Conservation (phyloP, 2,329 filamentous ascomycete species). For the Harringtonia aguacate region DNA sequence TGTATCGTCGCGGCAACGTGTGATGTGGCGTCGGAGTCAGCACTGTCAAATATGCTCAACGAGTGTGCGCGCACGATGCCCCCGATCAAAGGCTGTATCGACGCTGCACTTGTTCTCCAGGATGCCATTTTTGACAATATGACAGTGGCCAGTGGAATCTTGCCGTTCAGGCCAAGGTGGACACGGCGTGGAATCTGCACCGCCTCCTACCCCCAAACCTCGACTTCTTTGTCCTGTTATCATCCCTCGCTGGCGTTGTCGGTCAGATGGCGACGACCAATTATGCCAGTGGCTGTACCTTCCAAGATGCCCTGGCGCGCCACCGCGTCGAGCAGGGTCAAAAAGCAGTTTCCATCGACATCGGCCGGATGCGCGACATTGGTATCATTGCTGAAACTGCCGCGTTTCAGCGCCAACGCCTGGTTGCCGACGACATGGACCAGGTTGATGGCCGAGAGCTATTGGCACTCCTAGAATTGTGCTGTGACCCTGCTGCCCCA, state of each 20-base stretch:
- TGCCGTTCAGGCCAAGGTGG: constrained; percentile 9
- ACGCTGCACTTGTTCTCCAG: constrained; percentile 29
- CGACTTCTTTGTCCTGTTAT: constrained; percentile 30
- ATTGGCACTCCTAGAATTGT: no score
- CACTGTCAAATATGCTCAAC: background rate
- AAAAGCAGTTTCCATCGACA: constrained; percentile 11
- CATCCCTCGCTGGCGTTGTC: constrained; percentile 24
- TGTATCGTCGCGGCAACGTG: background rate
- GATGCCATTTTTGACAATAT: constrained; percentile 7
- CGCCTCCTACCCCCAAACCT: constrained; percentile 1
- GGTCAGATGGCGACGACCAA: constrained; percentile 26
- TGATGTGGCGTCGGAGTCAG: background rate
- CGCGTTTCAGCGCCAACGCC: no score
- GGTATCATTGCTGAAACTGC: constrained; percentile 12
- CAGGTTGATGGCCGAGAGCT: no score
- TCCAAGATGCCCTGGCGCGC: constrained; percentile 15
- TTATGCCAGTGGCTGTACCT: constrained; percentile 27
- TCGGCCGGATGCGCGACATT: constrained; percentile 12
- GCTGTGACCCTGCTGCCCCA: no score
- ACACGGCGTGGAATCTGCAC: constrained; percentile 7
- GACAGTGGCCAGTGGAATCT: constrained; percentile 3
- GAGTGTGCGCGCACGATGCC: constrained; percentile 4
- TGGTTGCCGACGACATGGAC: no score
- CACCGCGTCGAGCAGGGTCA: background rate
- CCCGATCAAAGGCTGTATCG: constrained; percentile 30